A percentile compares a stretch with the other conserved stretches of the same genome.
phyloP scores from a whole-genome alignment of 352 stramenopile genomes.

The Globisporangium nunn region DNA sequence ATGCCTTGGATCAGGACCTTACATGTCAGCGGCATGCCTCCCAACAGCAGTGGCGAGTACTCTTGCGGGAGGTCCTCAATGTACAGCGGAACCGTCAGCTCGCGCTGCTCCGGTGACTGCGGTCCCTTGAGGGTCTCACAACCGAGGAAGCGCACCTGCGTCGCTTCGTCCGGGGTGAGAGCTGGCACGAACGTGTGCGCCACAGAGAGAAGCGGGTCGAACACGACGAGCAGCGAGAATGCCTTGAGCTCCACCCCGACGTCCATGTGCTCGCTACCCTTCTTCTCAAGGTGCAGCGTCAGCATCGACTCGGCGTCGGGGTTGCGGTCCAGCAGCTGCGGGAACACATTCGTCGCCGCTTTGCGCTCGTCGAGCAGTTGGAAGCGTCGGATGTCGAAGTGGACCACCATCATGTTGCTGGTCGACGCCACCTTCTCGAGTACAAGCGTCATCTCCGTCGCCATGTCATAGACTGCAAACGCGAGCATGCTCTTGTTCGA shows the following conservation, averaged over 20 bases:
- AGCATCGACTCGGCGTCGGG: constrained; percentile 51
- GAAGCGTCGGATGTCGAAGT: constrained; percentile 56
- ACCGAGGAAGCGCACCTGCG: constrained; percentile 64
- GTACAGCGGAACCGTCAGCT: constrained; percentile 38
- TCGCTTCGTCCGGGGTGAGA: constrained; percentile 58
- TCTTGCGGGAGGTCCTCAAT: constrained; percentile 48
- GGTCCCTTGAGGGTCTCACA: constrained; percentile 34
- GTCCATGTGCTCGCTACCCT: constrained; percentile 47
- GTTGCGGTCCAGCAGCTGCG: constrained; percentile 71
- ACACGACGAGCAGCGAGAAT: constrained; percentile 68
- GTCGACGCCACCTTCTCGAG: constrained; percentile 34
- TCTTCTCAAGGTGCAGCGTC: constrained; percentile 34
- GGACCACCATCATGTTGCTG: constrained; percentile 31
- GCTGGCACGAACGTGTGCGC: constrained; percentile 56
- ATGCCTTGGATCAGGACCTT: constrained; percentile 45
- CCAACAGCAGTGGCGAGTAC: constrained; percentile 65
- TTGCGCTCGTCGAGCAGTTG: constrained; percentile 64
- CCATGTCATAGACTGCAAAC: constrained; percentile 47
- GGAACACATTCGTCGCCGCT: constrained; percentile 59
- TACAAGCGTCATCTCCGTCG: constrained; percentile 34
- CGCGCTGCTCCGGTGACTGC: constrained; percentile 50
- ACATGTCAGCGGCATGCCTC: constrained; percentile 41
- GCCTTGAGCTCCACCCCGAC: constrained; percentile 43
- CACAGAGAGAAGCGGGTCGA: constrained; percentile 58
- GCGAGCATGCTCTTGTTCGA: constrained; percentile 38